Evolutionary conservation across 768 basidiomycete genomes (phyloP), one percentile per base, ranked within the genome.

Genomic region (Suillus subluteus): DNA sequence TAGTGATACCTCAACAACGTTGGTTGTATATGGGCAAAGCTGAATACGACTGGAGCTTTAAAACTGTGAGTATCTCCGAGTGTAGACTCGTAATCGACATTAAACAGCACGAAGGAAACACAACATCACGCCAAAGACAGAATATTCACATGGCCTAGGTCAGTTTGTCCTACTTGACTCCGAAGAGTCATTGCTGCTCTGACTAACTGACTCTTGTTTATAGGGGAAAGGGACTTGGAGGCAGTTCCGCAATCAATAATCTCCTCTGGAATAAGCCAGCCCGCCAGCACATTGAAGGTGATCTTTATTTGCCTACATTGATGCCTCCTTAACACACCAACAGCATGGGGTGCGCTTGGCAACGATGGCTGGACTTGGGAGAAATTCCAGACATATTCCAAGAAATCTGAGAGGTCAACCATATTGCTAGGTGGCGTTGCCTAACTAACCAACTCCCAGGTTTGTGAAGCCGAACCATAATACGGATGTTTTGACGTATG

Each of bases 361-460:
- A 87, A 87, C 65, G 77, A 79, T 1, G 86, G 85, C 6, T 88
- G 86, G 86, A 86, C 85, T 68, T 87, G 83, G 83, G 70, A 76
- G 0, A 77, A 80, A 23, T 82, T 78, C 62, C 63, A 74, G 9
- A 78, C 80, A 58, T 82, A 82, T 66, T 78, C 76, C 6, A 75
- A 74, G 66, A 79, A 76, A 62, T 71, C 76, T 9, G 80, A 81
- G 69, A 81, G 70, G 83, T 84, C 37, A 32, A 76, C 48, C 2
- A 30, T 50, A 50, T 23, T 50, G 48, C n/a, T 50, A 6, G 21
- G 21, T n/a, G 5, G 12, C 1, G 48, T 13, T 50, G n/a, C 48
- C n/a, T 23, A 6, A 23, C 48, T 50, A 50, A 50, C 6, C 48
- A 50, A n/a, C 48, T 50, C 48, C n/a, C 48, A 50, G 48, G n/a